Evolutionary conservation across 352 stramenopile genomes (phyloP).

Genomic region (Phytophthora syringae): DNA sequence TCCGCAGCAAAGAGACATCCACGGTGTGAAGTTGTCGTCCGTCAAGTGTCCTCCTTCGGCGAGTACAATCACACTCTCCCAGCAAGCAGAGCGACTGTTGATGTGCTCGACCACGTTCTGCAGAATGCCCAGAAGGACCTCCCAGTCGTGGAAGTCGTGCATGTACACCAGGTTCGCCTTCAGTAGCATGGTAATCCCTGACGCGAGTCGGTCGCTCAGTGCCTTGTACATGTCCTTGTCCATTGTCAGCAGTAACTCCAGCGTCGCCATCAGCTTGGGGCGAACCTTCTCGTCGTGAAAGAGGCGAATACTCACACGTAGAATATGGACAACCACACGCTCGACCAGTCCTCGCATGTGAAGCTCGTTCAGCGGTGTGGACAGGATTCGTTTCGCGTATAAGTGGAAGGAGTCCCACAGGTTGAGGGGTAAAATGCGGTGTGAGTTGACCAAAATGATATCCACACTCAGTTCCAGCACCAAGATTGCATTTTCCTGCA

Average conservation of each 20-base stretch:
- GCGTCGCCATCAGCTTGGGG: slow-evolving; percentile 81
- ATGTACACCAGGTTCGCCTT: slow-evolving; percentile 91
- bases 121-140: slow-evolving; percentile 75
- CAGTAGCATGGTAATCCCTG: slow-evolving; percentile 83
- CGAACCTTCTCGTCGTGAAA: slow-evolving; percentile 88
- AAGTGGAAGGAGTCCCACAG: slow-evolving; percentile 85
- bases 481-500: slow-evolving; percentile 90
- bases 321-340: slow-evolving; percentile 85
- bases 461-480: slow-evolving; percentile 86
- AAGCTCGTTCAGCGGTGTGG: slow-evolving; percentile 74
- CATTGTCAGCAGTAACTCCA: slow-evolving; percentile 77
- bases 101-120: slow-evolving; percentile 84
- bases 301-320: slow-evolving; percentile 85
- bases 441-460: slow-evolving; percentile 85
- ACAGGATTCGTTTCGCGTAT: slow-evolving; percentile 80
- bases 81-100: slow-evolving; percentile 71
- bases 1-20: slow-evolving; percentile 80
- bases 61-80: slow-evolving; percentile 79
- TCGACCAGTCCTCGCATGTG: slow-evolving; percentile 82
- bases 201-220: slow-evolving; percentile 80
- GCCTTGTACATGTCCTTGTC: slow-evolving; percentile 84
- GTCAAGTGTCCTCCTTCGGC: slow-evolving; percentile 74
- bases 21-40: slow-evolving; percentile 82
- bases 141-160: slow-evolving; percentile 84
- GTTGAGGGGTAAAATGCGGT: slow-evolving; percentile 74